These are phyloP conservation scores for Fusarium lyarnte DNA, from an alignment of 2,329 filamentous ascomycete genomes.

Conservation along the genomic window DNA sequence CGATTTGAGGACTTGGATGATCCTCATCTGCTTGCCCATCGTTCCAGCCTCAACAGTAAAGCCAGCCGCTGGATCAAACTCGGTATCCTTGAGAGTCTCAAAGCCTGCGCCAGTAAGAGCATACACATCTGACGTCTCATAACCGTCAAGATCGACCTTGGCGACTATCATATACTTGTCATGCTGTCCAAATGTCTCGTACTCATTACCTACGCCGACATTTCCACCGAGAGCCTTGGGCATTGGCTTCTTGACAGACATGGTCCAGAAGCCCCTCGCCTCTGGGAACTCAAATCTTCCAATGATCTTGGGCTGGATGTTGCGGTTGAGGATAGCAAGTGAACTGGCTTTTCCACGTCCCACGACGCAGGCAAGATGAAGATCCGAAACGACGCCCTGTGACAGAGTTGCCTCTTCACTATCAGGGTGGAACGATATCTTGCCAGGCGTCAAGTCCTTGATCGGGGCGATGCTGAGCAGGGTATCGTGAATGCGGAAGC, in stretches of 20 bases:
- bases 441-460: slow-evolving; percentile 76
- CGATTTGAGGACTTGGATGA: slow-evolving; percentile 87
- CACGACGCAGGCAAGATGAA: slow-evolving; percentile 68
- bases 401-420: slow-evolving; percentile 56
- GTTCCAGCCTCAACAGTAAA: slow-evolving; percentile 86
- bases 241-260: slow-evolving; percentile 74
- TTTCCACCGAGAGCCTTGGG: slow-evolving; percentile 66
- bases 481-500: slow-evolving; percentile 80
- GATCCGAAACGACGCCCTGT: slow-evolving; percentile 62
- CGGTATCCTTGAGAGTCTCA: slow-evolving; percentile 80
- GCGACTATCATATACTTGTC: slow-evolving; percentile 87
- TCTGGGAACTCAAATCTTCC: slow-evolving; percentile 77
- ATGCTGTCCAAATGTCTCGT: slow-evolving; percentile 68
- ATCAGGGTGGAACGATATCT: slow-evolving; percentile 55
- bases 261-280: slow-evolving; percentile 82
- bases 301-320: slow-evolving; percentile 77
- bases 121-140: slow-evolving; percentile 82
- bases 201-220: slow-evolving; percentile 63
- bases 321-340: slow-evolving; percentile 79
- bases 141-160: slow-evolving; percentile 73
- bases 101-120: slow-evolving; percentile 77
- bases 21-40: slow-evolving; percentile 80
- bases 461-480: slow-evolving; percentile 84
- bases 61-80: slow-evolving; percentile 91
- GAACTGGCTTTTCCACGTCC: slow-evolving; percentile 74